Conservation (phyloP, 169 alveolate genomes). For the Cryptosporidium felis region DNA sequence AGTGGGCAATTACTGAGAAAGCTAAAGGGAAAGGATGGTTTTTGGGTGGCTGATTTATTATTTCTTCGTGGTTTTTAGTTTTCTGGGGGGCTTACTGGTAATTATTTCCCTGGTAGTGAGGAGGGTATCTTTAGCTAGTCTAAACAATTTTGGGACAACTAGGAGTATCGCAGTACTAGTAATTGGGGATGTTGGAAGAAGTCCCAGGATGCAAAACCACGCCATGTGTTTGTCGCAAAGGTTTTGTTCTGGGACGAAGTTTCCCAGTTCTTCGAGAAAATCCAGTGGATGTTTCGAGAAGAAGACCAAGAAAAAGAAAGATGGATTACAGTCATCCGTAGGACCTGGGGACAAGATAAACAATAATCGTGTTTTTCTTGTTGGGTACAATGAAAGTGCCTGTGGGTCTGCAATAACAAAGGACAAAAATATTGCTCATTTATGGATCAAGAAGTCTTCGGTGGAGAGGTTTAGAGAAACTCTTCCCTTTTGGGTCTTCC, state of each 20-base stretch:
- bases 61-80: too few relatives aligned
- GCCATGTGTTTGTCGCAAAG: constrained; percentile 77
- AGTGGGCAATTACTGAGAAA: too few relatives aligned
- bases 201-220: constrained; percentile 90
- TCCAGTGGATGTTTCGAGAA: not conserved
- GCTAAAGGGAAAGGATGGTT: too few relatives aligned
- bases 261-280: not conserved
- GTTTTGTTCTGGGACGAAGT: constrained; percentile 61
- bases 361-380: constrained; percentile 45
- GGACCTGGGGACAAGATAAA: not conserved
- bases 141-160: not conserved
- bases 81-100: too few relatives aligned
- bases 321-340: not conserved
- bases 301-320: not conserved
- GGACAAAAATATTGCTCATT: constrained; percentile 27
- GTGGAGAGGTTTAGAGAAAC: constrained; percentile 34
- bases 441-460: not conserved
- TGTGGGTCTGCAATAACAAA: constrained; percentile 12
- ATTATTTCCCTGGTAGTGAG: too few relatives aligned
- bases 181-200: constrained; percentile 86
- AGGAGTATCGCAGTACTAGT: constrained; percentile 79
- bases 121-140: not conserved
- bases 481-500: constrained; percentile 76
- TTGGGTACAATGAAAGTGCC: constrained; percentile 45
- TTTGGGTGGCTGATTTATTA: too few relatives aligned